phyloP scores from a whole-genome alignment of 73 alveolate species.

The Paramecium primaurelia region DNA sequence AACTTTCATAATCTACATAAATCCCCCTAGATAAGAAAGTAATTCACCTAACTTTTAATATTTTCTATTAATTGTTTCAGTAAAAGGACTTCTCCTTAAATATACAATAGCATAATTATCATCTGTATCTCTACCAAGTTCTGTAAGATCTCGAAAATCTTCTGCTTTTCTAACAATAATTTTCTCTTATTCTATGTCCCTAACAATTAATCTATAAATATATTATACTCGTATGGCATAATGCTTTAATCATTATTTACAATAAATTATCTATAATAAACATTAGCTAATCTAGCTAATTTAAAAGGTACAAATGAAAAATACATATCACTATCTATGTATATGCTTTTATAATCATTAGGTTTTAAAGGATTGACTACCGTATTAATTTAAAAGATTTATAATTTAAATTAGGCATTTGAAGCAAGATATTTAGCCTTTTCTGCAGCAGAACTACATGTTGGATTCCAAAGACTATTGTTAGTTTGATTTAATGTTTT shows the following conservation, averaged over 20 bases:
- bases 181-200: background rate
- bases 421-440: background rate
- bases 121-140: background rate
- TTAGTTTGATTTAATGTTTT: background rate
- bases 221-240: background rate
- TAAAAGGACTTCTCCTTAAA: conserved; percentile 12
- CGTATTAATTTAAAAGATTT: background rate
- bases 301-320: background rate
- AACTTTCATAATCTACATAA: background rate
- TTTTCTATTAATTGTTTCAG: background rate
- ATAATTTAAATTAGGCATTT: background rate
- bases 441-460: background rate
- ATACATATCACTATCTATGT: background rate
- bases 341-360: background rate
- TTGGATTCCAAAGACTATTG: background rate
- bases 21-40: background rate
- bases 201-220: background rate
- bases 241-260: background rate
- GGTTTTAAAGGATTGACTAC: background rate
- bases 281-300: background rate
- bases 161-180: background rate
- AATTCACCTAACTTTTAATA: background rate
- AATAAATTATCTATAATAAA: background rate
- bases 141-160: background rate
- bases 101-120: background rate